phyloP scores from a whole-genome alignment of 305 asterid genomes.

The Rubia tinctorum region DNA sequence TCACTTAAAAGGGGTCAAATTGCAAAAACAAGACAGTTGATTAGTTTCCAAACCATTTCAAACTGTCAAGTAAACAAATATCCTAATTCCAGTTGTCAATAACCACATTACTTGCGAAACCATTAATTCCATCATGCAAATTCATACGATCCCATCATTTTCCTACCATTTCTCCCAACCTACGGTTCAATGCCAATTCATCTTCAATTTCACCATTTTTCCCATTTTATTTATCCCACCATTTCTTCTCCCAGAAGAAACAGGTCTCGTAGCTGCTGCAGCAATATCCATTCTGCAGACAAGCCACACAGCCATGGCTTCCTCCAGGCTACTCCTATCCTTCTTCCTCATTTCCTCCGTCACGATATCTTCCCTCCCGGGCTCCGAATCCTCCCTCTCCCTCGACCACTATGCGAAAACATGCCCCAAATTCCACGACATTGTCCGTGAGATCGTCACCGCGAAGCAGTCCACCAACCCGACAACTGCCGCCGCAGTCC shows the following conservation, averaged over 20 bases:
- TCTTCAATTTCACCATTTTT: neutral
- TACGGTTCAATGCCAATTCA: neutral
- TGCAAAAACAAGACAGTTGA: neutral
- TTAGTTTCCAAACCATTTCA: neutral
- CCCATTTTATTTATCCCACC: neutral
- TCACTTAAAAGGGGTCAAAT: too few species aligned
- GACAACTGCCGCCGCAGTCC: constrained; percentile 24
- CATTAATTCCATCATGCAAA: neutral
- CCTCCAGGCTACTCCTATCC: constrained; percentile 2
- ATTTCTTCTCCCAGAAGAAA: neutral
- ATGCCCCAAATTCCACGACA: constrained; percentile 25
- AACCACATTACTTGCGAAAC: constrained; percentile 4
- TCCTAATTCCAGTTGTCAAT: neutral
- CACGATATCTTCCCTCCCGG: neutral
- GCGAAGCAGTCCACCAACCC: constrained; percentile 22
- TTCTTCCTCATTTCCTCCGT: constrained; percentile 1
- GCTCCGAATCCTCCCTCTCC: constrained; percentile 14
- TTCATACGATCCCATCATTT: neutral
- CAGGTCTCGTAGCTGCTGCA: constrained; percentile 17
- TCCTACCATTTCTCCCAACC: constrained; percentile 10
- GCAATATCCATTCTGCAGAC: constrained; percentile 11
- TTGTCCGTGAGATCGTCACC: constrained; percentile 15
- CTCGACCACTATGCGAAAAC: constrained; percentile 27
- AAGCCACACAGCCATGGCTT: constrained; percentile 17
- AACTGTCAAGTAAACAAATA: neutral